Evolutionary conservation across 1,139 yeast genomes (phyloP).

Genomic region (Zygosaccharomyces sapae): DNA sequence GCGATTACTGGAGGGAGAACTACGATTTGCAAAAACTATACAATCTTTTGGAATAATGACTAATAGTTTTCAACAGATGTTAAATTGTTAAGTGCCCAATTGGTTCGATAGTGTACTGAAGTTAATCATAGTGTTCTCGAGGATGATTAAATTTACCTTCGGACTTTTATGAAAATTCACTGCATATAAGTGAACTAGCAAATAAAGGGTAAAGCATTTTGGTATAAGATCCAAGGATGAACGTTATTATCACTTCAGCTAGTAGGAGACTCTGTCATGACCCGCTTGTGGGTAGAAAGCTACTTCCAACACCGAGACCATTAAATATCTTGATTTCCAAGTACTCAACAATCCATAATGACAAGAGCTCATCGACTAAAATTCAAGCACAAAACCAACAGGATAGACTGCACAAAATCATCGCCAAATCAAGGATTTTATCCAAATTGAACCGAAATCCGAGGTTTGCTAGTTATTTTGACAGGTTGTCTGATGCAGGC

Average conservation of each 20-base stretch:
- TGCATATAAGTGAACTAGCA: background rate
- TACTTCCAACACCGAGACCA: background rate
- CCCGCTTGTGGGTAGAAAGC: background rate
- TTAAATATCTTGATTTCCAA: slow-evolving; percentile 1
- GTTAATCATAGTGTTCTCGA: no score
- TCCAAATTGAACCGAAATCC: slow-evolving; percentile 26
- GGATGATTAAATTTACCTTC: background rate
- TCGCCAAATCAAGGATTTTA: slow-evolving; percentile 26
- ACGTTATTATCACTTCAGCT: background rate
- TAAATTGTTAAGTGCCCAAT: no score
- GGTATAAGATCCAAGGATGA: background rate
- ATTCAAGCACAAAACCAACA: slow-evolving; percentile 4
- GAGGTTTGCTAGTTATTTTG: slow-evolving; percentile 25
- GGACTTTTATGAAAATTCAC: background rate
- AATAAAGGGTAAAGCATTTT: background rate
- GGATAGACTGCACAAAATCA: slow-evolving; percentile 24
- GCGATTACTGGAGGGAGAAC: slow-evolving; percentile 60
- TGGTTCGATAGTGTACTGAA: no score
- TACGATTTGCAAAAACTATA: slow-evolving; percentile 59
- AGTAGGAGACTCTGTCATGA: background rate
- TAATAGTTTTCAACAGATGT: no score
- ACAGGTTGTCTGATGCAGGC: slow-evolving; percentile 40
- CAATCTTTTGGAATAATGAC: slow-evolving; percentile 36
- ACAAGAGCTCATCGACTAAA: background rate
- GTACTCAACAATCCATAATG: slow-evolving; percentile 3